A percentile compares a stretch with the other conserved stretches of the same genome.
phyloP scores from a whole-genome alignment of 2,329 filamentous ascomycete species.

The Aschersonia sp. region DNA sequence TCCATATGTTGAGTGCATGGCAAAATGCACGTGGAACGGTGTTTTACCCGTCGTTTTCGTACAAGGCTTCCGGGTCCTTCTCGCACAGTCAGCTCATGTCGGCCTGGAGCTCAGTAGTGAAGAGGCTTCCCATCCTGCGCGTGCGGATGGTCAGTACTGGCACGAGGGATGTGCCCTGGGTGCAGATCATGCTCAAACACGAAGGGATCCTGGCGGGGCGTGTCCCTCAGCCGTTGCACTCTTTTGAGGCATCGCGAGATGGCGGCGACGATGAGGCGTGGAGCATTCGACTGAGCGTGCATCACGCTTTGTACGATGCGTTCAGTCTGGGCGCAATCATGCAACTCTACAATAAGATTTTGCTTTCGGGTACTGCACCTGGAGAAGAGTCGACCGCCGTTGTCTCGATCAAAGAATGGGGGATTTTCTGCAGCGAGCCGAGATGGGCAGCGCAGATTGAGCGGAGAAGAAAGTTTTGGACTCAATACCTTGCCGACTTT shows the following conservation, averaged over 20 bases:
- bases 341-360: slow-evolving; percentile 7
- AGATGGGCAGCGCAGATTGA: slow-evolving; percentile 2
- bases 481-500: slow-evolving; percentile 17
- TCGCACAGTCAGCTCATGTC: slow-evolving; percentile 25
- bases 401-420: slow-evolving; percentile 13
- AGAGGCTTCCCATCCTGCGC: slow-evolving; percentile 48
- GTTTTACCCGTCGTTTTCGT: slow-evolving; percentile 64
- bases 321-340: slow-evolving; percentile 58
- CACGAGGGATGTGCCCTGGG: slow-evolving; percentile 31
- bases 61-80: slow-evolving; percentile 29
- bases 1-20: slow-evolving; percentile 70
- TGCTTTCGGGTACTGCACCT: neutral
- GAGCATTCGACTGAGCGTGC: slow-evolving; percentile 44
- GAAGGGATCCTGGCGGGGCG: neutral
- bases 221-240: slow-evolving; percentile 8
- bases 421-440: slow-evolving; percentile 7
- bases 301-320: slow-evolving; percentile 82
- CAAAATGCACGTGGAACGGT: slow-evolving; percentile 47
- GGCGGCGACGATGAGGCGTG: slow-evolving; percentile 4
- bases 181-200: slow-evolving; percentile 43
- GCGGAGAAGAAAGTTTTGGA: slow-evolving; percentile 24
- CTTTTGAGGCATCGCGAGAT: slow-evolving; percentile 6
- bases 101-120: slow-evolving; percentile 48
- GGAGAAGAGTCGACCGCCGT: neutral
- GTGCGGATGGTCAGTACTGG: slow-evolving; percentile 47